Conservation (phyloP, 2,329 filamentous ascomycete genomes). For the Talaromyces sp. region DNA sequence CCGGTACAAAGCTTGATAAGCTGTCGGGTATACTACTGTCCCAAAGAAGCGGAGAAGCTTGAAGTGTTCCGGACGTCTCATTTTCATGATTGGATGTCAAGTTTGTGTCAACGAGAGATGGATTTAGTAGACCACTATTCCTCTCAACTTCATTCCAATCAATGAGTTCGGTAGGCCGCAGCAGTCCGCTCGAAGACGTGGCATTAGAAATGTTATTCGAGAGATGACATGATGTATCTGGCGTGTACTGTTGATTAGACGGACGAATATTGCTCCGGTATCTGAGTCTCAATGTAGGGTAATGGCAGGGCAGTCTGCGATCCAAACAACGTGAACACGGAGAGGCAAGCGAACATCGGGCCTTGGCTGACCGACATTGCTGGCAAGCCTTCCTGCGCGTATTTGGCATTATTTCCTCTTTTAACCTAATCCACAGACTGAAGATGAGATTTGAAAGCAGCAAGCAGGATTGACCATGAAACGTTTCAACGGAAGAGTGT, state of each 20-base stretch:
- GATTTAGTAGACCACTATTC: neutral
- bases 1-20: neutral
- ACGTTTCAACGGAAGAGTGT: neutral
- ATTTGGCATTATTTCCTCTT: neutral
- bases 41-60: neutral
- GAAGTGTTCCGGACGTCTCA: neutral
- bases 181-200: neutral
- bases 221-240: neutral
- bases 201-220: neutral
- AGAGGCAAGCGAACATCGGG: slow-evolving; percentile 5
- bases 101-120: neutral
- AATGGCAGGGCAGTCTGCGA: slow-evolving; percentile 4
- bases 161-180: neutral
- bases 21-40: neutral
- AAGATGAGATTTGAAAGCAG: neutral
- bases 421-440: neutral
- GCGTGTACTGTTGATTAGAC: neutral
- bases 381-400: slow-evolving; percentile 13
- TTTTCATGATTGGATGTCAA: neutral
- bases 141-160: neutral
- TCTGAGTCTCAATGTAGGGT: neutral
- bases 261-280: neutral
- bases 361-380: slow-evolving; percentile 13
- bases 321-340: slow-evolving; percentile 12
- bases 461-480: neutral